phyloP scores from a whole-genome alignment of 495 filamentous ascomycete species.

The Ascodesmis nigricans region DNA sequence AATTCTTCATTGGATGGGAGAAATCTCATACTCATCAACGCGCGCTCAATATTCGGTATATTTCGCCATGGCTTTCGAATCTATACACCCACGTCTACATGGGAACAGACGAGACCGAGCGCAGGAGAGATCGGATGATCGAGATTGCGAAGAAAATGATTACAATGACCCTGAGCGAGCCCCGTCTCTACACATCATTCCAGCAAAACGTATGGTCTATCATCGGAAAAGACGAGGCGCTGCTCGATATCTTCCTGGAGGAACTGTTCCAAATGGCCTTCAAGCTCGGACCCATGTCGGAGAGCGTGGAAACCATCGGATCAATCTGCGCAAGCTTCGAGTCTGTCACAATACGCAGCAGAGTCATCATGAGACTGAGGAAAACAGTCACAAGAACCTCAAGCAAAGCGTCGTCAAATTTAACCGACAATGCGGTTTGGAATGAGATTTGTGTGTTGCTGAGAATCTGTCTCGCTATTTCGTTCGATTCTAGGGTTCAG shows the following conservation, averaged over 20 bases:
- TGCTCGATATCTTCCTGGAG: slow-evolving; percentile 40
- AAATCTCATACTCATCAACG: slow-evolving; percentile 39
- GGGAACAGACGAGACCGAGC: slow-evolving; percentile 35
- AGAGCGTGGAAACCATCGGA: slow-evolving; percentile 36
- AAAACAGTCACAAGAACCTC: slow-evolving; percentile 43
- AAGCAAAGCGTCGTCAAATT: slow-evolving; percentile 34
- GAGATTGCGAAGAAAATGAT: slow-evolving; percentile 40
- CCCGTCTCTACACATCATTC: slow-evolving; percentile 32
- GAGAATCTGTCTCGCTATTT: slow-evolving; percentile 38
- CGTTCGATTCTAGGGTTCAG: slow-evolving; percentile 41
- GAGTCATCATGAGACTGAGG: slow-evolving; percentile 35
- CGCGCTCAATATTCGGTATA: slow-evolving; percentile 39
- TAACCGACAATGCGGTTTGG: slow-evolving; percentile 42
- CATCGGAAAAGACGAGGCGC: slow-evolving; percentile 37
- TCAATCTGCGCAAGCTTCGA: slow-evolving; percentile 37
- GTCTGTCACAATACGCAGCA: slow-evolving; percentile 38
- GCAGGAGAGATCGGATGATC: slow-evolving; percentile 37
- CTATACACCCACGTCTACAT: slow-evolving; percentile 34
- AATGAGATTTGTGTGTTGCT: slow-evolving; percentile 39
- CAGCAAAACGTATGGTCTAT: slow-evolving; percentile 39
- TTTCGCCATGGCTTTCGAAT: slow-evolving; percentile 41
- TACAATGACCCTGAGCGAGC: slow-evolving; percentile 35
- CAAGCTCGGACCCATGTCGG: slow-evolving; percentile 31
- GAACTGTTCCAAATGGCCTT: slow-evolving; percentile 39
- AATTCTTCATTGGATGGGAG: slow-evolving; percentile 49